Evolutionary conservation across 768 basidiomycete genomes (phyloP).

Genomic region (Pulveroboletus ravenelii): DNA sequence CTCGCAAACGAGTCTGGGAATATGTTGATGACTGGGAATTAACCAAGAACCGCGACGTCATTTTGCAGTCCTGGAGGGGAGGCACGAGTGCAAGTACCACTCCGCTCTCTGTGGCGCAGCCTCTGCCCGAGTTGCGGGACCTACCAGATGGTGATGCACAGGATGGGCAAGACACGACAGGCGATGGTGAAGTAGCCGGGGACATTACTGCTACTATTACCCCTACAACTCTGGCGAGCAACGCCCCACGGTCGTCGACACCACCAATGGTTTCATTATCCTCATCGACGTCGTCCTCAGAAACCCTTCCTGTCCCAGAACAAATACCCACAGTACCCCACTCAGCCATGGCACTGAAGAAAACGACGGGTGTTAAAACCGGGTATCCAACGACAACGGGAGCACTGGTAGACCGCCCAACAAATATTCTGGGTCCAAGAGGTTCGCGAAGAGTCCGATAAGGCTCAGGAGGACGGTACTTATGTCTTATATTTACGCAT

Average conservation of each 20-base stretch:
- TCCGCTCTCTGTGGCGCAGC: slow-evolving; percentile 36
- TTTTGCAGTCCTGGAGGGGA: slow-evolving; percentile 52
- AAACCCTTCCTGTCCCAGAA: slow-evolving; percentile 22
- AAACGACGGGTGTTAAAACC: slow-evolving; percentile 16
- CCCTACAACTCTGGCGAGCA: slow-evolving; percentile 1
- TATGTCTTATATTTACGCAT: slow-evolving; percentile 8
- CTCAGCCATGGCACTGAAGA: slow-evolving; percentile 18
- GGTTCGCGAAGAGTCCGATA: slow-evolving; percentile 30
- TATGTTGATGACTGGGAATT: slow-evolving; percentile 69
- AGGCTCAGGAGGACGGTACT: background rate
- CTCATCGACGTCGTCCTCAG: slow-evolving; percentile 38
- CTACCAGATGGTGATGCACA: slow-evolving; percentile 11
- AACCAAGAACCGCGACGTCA: slow-evolving; percentile 55
- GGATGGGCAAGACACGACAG: slow-evolving; percentile 25
- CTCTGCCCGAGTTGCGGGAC: slow-evolving; percentile 28
- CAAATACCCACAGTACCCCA: slow-evolving; percentile 2
- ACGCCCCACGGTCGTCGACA: slow-evolving; percentile 14
- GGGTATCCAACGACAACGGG: slow-evolving; percentile 21
- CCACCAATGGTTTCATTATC: slow-evolving; percentile 32
- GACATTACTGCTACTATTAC: slow-evolving; percentile 19
- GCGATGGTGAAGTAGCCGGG: slow-evolving; percentile 9
- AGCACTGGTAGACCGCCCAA: slow-evolving; percentile 31
- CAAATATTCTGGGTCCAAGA: slow-evolving; percentile 32
- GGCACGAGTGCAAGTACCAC: slow-evolving; percentile 32
- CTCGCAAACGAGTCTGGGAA: slow-evolving; percentile 69